A percentile compares a stretch with the other conserved stretches of the same genome.
Evolutionary conservation across 495 filamentous ascomycete genomes (phyloP).

Genomic region (Penicillium subrubescens): DNA sequence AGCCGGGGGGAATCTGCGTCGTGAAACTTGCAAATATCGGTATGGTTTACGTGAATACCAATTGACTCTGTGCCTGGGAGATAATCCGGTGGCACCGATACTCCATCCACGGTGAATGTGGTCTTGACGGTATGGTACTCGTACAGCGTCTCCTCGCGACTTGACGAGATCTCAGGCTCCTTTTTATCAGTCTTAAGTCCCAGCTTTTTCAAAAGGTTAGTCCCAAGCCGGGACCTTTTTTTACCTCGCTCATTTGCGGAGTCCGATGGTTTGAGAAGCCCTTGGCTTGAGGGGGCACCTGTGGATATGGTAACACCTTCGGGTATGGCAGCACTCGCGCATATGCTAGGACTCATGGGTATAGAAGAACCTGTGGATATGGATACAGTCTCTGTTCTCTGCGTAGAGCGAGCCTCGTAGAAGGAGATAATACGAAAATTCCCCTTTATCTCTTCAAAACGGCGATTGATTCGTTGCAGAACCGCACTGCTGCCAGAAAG

Average conservation of each 20-base stretch:
- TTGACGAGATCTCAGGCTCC: neutral
- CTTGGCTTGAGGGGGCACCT: neutral
- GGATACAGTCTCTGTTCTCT: constrained; percentile 35
- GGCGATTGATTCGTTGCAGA: constrained; percentile 74
- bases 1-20: constrained; percentile 72
- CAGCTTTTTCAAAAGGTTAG: neutral
- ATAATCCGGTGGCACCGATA: constrained; percentile 70
- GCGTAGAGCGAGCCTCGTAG: constrained; percentile 65
- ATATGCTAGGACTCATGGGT: neutral
- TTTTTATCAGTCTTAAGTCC: neutral
- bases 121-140: constrained; percentile 45
- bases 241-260: neutral
- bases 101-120: constrained; percentile 69
- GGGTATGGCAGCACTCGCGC: no score
- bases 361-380: no score
- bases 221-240: neutral
- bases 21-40: constrained; percentile 85
- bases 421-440: constrained; percentile 72
- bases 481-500: constrained; percentile 73
- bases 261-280: neutral
- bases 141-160: neutral
- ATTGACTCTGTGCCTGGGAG: constrained; percentile 73
- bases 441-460: constrained; percentile 71
- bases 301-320: neutral
- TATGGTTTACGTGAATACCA: constrained; percentile 82